Conservation (phyloP, 805 yeast genomes). For the Peterozyma xylosa region DNA sequence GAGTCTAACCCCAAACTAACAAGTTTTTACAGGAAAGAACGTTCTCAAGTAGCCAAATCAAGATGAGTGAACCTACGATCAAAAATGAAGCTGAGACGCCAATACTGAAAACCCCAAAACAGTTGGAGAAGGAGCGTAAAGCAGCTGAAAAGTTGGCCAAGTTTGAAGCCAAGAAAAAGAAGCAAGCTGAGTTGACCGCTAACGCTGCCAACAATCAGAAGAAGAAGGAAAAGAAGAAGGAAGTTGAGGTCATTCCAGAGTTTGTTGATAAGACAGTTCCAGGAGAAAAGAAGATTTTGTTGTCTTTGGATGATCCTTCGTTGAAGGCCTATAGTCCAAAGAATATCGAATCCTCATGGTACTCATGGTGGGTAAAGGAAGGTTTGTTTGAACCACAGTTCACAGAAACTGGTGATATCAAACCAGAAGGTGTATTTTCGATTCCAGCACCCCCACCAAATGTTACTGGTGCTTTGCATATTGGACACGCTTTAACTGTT, state of each 20-base stretch:
- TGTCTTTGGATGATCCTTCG: slow-evolving; percentile 85
- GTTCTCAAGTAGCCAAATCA: not conserved
- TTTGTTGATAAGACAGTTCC: slow-evolving; percentile 76
- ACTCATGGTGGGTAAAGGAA: slow-evolving; percentile 90
- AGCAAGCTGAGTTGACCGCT: slow-evolving; percentile 54
- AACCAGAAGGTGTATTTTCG: slow-evolving; percentile 78
- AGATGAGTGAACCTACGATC: slow-evolving; percentile 2
- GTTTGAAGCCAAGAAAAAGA: slow-evolving; percentile 76
- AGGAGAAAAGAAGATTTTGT: slow-evolving; percentile 87
- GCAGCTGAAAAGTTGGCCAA: slow-evolving; percentile 84
- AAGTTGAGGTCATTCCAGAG: slow-evolving; percentile 70
- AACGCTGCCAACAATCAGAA: slow-evolving; percentile 34
- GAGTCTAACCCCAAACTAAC: not conserved
- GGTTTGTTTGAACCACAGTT: slow-evolving; percentile 87
- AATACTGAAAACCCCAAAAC: slow-evolving; percentile 65
- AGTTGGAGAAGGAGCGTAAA: slow-evolving; percentile 79
- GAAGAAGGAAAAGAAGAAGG: slow-evolving; percentile 62
- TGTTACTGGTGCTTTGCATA: slow-evolving; percentile 97
- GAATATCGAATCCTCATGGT: slow-evolving; percentile 95
- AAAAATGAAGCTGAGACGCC: slow-evolving; percentile 12
- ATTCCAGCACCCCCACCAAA: slow-evolving; percentile 99
- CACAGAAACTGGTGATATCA: slow-evolving; percentile 61
- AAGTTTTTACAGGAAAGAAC: not conserved
- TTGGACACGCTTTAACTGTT: slow-evolving; percentile 96
- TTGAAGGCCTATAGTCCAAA: slow-evolving; percentile 90